Evolutionary conservation across 345 rosid genomes (phyloP).

Genomic region (Moricandia moricandioides): DNA sequence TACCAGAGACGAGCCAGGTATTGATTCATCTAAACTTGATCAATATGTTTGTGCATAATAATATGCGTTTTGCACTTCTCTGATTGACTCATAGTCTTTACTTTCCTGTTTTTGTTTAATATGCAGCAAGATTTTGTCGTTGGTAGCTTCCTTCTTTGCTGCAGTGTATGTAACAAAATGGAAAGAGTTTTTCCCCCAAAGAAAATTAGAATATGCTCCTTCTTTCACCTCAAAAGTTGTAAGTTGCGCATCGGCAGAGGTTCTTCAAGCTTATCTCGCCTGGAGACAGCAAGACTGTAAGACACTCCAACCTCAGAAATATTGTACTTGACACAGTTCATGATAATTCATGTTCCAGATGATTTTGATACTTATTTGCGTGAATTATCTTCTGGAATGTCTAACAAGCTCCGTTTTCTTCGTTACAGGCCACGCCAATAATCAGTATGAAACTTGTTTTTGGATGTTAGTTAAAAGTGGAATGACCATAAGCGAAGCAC

Average conservation of each 20-base stretch:
- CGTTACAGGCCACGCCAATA: constrained; percentile 62
- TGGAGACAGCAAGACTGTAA: constrained; percentile 93
- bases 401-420: constrained; percentile 1
- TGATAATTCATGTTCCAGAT: background rate
- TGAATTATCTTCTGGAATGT: background rate
- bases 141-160: constrained; percentile 68
- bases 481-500: constrained; percentile 57
- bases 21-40: background rate
- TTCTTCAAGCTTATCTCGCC: background rate
- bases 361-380: background rate
- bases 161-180: constrained; percentile 66
- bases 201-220: background rate
- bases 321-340: background rate
- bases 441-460: constrained; percentile 69
- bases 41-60: background rate
- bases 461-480: constrained; percentile 74
- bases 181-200: constrained; percentile 27
- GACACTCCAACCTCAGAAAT: constrained; percentile 20
- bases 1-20: constrained; percentile 90
- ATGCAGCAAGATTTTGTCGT: constrained; percentile 78
- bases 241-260: background rate
- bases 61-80: background rate
- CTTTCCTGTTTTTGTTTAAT: constrained; percentile 21
- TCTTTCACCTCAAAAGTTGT: background rate
- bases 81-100: constrained; percentile 14